Evolutionary conservation across 225 moss, liverwort and hornwort genomes (phyloP).

Genomic region (Rhytidiadelphus loreus): DNA sequence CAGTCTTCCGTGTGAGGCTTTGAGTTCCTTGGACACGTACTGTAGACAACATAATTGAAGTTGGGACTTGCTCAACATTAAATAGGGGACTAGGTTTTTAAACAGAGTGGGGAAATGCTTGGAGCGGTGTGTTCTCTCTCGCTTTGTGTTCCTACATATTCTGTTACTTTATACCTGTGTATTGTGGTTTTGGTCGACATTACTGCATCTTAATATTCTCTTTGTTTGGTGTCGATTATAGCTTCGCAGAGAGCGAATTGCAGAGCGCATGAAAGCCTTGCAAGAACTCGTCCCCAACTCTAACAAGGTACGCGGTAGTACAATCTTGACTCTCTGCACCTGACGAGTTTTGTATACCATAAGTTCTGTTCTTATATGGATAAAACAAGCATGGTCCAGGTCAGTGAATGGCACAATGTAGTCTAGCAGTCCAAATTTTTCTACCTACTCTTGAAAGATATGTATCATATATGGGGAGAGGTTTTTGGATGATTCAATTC

Average conservation of each 20-base stretch:
- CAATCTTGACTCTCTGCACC: not conserved
- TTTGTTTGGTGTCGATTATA: slow-evolving; percentile 10
- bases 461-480: not conserved
- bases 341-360: not conserved
- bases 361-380: not conserved
- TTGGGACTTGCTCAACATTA: not conserved
- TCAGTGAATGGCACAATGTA: not conserved
- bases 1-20: not conserved
- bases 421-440: not conserved
- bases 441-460: not conserved
- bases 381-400: not conserved
- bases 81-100: not conserved
- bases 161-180: not conserved
- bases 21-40: not conserved
- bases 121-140: not conserved
- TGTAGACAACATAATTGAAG: not conserved
- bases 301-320: slow-evolving; percentile 54
- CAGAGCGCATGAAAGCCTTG: slow-evolving; percentile 97
- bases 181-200: not conserved
- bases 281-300: slow-evolving; percentile 99
- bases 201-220: not conserved
- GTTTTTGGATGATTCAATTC: not conserved
- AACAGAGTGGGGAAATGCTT: not conserved
- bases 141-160: not conserved
- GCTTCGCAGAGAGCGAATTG: slow-evolving; percentile 97